A percentile compares a stretch with the other conserved stretches of the same genome.
phyloP scores from a whole-genome alignment of 2,329 filamentous ascomycete genomes.

The Pezicula rhizophila region DNA sequence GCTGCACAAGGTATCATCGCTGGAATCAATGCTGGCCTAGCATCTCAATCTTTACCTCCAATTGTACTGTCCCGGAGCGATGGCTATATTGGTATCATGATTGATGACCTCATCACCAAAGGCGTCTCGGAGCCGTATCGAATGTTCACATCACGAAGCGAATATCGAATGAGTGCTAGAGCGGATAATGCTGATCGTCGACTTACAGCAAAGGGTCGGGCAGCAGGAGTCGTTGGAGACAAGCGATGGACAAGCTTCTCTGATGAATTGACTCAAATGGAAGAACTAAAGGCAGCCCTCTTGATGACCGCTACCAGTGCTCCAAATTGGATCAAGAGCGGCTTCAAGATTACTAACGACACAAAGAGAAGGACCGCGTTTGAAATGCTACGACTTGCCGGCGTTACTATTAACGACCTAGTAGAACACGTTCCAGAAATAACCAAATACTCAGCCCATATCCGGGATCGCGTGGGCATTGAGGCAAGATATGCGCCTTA shows the following conservation, averaged over 20 bases:
- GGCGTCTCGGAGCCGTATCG: conserved; percentile 95
- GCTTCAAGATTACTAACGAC: conserved; percentile 65
- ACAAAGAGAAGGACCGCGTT: conserved; percentile 64
- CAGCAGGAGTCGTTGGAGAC: conserved; percentile 74
- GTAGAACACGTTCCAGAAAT: conserved; percentile 51
- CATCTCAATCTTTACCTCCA: conserved; percentile 57
- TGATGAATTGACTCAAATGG: conserved; percentile 61
- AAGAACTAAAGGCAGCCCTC: conserved; percentile 57
- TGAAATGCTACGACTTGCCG: conserved; percentile 68
- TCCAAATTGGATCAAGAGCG: conserved; percentile 60
- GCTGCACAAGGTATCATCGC: conserved; percentile 89
- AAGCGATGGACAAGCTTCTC: conserved; percentile 67
- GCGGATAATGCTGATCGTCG: conserved; percentile 91
- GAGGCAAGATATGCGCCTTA: conserved; percentile 86
- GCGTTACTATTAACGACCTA: conserved; percentile 53
- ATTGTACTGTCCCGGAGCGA: conserved; percentile 74
- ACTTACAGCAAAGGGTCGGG: conserved; percentile 71
- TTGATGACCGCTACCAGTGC: conserved; percentile 51
- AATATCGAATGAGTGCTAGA: conserved; percentile 88
- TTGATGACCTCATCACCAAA: conserved; percentile 94
- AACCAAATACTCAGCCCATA: conserved; percentile 44
- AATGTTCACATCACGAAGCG: conserved; percentile 95
- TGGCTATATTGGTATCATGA: conserved; percentile 97
- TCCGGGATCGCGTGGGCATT: conserved; percentile 67
- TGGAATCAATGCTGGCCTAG: conserved; percentile 88